A percentile compares a stretch with the other conserved stretches of the same genome.
These are phyloP conservation scores for Asclepias syriaca DNA, from an alignment of 257 asterid species.

Conservation along the genomic window DNA sequence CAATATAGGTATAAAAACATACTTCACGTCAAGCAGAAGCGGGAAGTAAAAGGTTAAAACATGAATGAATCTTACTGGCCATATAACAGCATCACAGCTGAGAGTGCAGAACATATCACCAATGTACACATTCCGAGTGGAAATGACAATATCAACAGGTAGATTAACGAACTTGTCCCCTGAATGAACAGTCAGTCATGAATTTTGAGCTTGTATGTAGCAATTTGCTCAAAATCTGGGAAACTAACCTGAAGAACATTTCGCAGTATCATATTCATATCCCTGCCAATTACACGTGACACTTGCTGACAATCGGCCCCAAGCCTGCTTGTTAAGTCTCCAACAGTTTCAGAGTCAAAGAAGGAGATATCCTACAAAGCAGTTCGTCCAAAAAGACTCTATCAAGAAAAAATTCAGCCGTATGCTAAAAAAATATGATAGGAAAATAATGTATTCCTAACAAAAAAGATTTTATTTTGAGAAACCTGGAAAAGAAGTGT, in stretches of 20 bases:
- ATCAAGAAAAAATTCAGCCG: conserved; percentile 5
- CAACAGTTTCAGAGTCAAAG: conserved; percentile 92
- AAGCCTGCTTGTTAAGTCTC: conserved; percentile 97
- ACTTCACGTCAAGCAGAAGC: conserved; percentile 5
- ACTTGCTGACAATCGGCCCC: conserved; percentile 99
- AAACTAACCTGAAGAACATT: conserved; percentile 82
- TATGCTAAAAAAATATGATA: conserved; percentile 10
- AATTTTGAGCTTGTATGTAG: conserved; percentile 23
- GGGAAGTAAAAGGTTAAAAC: neutral
- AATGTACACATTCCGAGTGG: conserved; percentile 87
- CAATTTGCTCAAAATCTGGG: conserved; percentile 11
- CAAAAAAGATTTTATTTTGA: conserved; percentile 9
- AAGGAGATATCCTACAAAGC: conserved; percentile 81
- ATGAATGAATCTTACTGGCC: conserved; percentile 62
- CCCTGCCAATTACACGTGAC: conserved; percentile 96
- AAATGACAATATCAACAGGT: conserved; percentile 77
- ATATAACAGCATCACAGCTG: conserved; percentile 71
- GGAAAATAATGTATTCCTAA: conserved; percentile 3
- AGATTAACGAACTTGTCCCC: conserved; percentile 86
- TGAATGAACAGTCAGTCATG: conserved; percentile 28
- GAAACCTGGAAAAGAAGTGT: conserved; percentile 85
- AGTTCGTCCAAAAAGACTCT: conserved; percentile 12
- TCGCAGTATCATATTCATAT: conserved; percentile 78
- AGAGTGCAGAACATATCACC: conserved; percentile 65
- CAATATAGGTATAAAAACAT: neutral